phyloP scores from a whole-genome alignment of 495 filamentous ascomycete species.

The Cairneyella variabilis region DNA sequence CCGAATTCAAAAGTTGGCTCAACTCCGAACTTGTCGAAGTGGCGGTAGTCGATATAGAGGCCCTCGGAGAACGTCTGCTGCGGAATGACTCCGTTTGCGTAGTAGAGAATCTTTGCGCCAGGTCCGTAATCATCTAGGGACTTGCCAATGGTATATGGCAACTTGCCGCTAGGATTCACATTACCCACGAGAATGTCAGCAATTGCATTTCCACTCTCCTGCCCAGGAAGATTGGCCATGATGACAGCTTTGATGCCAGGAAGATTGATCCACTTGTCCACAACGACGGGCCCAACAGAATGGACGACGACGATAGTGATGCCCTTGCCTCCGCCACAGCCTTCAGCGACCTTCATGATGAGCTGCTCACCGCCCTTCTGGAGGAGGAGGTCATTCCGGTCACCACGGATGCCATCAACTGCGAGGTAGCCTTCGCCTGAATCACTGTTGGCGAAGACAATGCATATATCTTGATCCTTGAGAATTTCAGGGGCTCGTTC shows the following conservation, averaged over 20 bases:
- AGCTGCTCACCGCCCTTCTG: slow-evolving; percentile 77
- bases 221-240: slow-evolving; percentile 82
- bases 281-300: slow-evolving; percentile 78
- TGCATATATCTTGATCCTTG: slow-evolving; percentile 59
- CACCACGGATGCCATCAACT: slow-evolving; percentile 63
- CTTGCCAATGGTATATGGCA: slow-evolving; percentile 90
- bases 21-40: slow-evolving; percentile 75
- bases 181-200: slow-evolving; percentile 82
- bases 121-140: slow-evolving; percentile 77
- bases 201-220: slow-evolving; percentile 86
- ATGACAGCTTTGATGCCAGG: slow-evolving; percentile 78
- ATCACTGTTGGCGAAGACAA: slow-evolving; percentile 62
- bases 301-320: slow-evolving; percentile 84
- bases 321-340: slow-evolving; percentile 64
- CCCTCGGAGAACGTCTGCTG: slow-evolving; percentile 85
- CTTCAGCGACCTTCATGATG: slow-evolving; percentile 62
- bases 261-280: slow-evolving; percentile 82
- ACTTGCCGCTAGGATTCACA: slow-evolving; percentile 77
- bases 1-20: slow-evolving; percentile 73
- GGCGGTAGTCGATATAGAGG: slow-evolving; percentile 83
- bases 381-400: slow-evolving; percentile 75
- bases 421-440: slow-evolving; percentile 63
- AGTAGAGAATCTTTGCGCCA: slow-evolving; percentile 69
- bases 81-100: slow-evolving; percentile 67
- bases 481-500: slow-evolving; percentile 32